Conservation (phyloP, 2,329 filamentous ascomycete genomes). For the Gyromitra esculenta region DNA sequence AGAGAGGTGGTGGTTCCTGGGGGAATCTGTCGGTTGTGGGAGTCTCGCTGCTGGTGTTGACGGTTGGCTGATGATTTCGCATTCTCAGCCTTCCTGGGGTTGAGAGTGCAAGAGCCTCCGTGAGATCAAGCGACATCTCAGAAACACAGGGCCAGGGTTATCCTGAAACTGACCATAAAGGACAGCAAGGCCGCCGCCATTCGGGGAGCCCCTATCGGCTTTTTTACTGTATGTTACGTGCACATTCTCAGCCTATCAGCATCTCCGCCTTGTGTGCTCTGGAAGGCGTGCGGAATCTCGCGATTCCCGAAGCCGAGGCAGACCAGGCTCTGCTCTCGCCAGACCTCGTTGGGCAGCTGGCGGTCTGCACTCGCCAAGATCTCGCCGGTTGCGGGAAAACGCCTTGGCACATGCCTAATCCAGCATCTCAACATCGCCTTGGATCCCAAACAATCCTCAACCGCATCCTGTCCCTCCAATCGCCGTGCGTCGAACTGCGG, state of each 20-base stretch:
- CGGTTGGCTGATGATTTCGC: no score
- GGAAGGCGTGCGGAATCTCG: background rate
- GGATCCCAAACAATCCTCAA: background rate
- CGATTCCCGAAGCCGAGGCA: conserved; percentile 12
- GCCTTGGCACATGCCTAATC: conserved; percentile 48
- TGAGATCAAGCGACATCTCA: background rate
- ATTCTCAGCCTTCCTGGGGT: background rate
- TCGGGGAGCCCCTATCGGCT: background rate
- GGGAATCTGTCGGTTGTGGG: no score
- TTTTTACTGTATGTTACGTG: background rate
- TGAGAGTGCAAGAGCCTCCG: no score
- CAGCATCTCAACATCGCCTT: conserved; percentile 4
- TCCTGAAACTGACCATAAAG: background rate
- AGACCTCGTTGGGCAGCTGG: no score
- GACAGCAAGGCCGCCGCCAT: background rate
- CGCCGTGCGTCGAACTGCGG: background rate
- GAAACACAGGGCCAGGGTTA: background rate
- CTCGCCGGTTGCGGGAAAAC: background rate
- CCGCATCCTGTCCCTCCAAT: background rate
- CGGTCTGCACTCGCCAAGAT: conserved; percentile 17
- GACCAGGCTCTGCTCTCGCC: conserved; percentile 18
- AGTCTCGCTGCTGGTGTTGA: background rate
- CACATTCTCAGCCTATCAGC: no score
- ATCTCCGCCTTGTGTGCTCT: no score
- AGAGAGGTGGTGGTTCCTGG: no score